phyloP scores from a whole-genome alignment of 75 land plant species.

The Cunninghamia lanceolata region DNA sequence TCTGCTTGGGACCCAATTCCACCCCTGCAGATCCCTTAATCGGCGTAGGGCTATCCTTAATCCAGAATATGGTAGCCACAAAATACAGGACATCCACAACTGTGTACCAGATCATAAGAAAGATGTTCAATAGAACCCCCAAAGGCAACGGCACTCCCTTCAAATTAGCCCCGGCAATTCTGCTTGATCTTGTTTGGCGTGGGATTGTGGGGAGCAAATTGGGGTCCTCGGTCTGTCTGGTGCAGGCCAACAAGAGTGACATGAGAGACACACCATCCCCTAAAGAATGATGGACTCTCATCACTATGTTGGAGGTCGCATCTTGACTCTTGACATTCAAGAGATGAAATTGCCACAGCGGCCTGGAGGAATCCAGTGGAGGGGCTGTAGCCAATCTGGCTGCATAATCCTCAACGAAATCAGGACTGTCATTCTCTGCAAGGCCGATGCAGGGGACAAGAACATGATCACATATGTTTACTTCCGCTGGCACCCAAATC shows the following conservation, averaged over 20 bases:
- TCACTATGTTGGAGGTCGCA: constrained; percentile 34
- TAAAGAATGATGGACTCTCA: constrained; percentile 78
- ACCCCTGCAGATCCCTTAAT: constrained; percentile 62
- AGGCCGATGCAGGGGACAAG: constrained; percentile 21
- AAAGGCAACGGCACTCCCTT: not conserved
- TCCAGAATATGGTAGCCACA: constrained; percentile 28
- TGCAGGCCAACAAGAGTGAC: constrained; percentile 75
- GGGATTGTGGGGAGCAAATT: constrained; percentile 50
- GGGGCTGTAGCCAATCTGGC: constrained; percentile 25
- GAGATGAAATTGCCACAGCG: constrained; percentile 76
- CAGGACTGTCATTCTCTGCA: constrained; percentile 11
- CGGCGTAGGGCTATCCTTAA: constrained; percentile 59
- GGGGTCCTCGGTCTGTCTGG: constrained; percentile 43
- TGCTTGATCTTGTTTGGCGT: constrained; percentile 6
- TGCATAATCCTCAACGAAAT: constrained; percentile 56
- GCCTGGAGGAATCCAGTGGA: constrained; percentile 45
- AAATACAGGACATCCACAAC: constrained; percentile 33
- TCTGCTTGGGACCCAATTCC: constrained; percentile 41
- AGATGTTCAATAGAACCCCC: constrained; percentile 12
- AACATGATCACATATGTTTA: constrained; percentile 55
- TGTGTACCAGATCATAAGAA: constrained; percentile 46
- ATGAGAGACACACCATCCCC: constrained; percentile 88
- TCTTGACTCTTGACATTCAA: constrained; percentile 41
- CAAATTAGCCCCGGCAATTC: not conserved
- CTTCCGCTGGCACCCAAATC: constrained; percentile 13